Percentiles rank a stretch among this genome's conserved stretches.
phyloP scores from a whole-genome alignment of 202 grass and related monocot species.

The Zizania palustris region DNA sequence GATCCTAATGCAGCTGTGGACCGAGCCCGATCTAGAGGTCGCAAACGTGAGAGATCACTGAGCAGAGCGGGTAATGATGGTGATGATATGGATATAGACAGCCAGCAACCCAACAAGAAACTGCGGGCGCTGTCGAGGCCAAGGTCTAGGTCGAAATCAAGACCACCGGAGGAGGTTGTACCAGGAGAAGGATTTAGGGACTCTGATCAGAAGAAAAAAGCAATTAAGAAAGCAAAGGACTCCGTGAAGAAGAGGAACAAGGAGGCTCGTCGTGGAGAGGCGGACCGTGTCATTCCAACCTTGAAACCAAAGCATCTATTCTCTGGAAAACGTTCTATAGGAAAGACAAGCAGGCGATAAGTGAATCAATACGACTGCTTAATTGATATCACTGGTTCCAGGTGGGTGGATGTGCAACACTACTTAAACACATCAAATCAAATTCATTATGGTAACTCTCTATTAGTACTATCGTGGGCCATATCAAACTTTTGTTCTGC shows the following conservation, averaged over 20 bases:
- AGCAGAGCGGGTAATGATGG: conserved; percentile 48
- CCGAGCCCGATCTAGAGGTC: conserved; percentile 63
- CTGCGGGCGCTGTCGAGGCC: conserved; percentile 40
- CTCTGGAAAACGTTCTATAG: conserved; percentile 72
- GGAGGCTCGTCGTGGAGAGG: conserved; percentile 81
- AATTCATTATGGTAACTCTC: not conserved
- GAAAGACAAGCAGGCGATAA: conserved; percentile 85
- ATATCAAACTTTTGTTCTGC: not conserved
- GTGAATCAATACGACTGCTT: not conserved
- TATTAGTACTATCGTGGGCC: not conserved
- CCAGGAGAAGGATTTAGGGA: conserved; percentile 85
- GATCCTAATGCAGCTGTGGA: conserved; percentile 65
- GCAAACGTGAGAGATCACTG: conserved; percentile 81
- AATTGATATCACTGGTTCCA: not conserved
- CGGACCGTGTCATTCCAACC: conserved; percentile 79
- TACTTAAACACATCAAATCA: not conserved
- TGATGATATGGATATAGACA: conserved; percentile 76
- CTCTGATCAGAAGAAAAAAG: conserved; percentile 67
- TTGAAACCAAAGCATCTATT: conserved; percentile 97
- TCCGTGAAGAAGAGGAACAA: conserved; percentile 75
- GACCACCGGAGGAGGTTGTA: conserved; percentile 56
- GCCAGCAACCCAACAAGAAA: conserved; percentile 73
- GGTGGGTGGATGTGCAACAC: not conserved
- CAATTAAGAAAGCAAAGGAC: conserved; percentile 59
- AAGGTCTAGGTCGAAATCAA: conserved; percentile 63